Evolutionary conservation across 257 asterid species (phyloP).

Genomic region (Nemophila menziesii): DNA sequence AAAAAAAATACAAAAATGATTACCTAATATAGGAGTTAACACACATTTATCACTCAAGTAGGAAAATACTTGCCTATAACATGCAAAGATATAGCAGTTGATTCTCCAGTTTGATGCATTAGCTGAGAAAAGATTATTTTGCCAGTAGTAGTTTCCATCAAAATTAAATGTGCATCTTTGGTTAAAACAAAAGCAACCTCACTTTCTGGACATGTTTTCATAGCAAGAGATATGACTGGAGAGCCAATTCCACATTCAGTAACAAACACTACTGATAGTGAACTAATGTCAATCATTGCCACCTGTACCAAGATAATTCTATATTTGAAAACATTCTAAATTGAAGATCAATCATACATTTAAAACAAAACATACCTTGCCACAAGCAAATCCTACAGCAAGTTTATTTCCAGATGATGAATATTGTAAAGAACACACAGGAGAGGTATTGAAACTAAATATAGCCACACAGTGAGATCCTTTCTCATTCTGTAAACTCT

Average conservation of each 20-base stretch:
- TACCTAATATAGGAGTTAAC: constrained; percentile 13
- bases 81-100: constrained; percentile 51
- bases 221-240: constrained; percentile 44
- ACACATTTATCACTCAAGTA: not conserved
- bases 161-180: constrained; percentile 45
- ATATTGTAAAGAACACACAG: constrained; percentile 56
- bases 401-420: constrained; percentile 53
- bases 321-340: constrained; percentile 9
- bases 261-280: constrained; percentile 58
- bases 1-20: constrained; percentile 16
- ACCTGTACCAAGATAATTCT: constrained; percentile 44
- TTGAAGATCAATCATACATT: not conserved
- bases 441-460: constrained; percentile 49
- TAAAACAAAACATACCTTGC: constrained; percentile 43
- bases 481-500: constrained; percentile 26
- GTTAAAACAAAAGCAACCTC: constrained; percentile 54
- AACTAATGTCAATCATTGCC: constrained; percentile 60
- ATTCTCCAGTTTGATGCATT: constrained; percentile 35
- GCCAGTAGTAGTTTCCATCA: constrained; percentile 54
- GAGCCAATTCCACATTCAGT: constrained; percentile 46
- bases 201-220: constrained; percentile 25
- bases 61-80: constrained; percentile 53
- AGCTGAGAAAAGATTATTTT: constrained; percentile 39
- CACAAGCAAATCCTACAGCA: constrained; percentile 65
- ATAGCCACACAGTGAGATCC: constrained; percentile 37